These are phyloP conservation scores for Candida frijolesensis DNA, from an alignment of 1,139 yeast genomes.

Conservation along the genomic window DNA sequence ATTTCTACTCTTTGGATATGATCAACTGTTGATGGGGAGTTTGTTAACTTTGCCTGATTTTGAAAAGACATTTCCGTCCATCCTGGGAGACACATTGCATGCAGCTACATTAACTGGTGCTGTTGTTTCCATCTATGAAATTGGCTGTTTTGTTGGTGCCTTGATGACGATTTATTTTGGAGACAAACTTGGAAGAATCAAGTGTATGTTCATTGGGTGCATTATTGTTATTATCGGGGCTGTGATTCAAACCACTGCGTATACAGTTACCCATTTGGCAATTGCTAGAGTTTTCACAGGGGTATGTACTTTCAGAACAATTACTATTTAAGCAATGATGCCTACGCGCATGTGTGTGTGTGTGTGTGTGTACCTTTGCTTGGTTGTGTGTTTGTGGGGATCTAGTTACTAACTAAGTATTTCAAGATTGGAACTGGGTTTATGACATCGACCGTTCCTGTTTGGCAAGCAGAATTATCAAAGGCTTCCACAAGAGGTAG, in stretches of 20 bases:
- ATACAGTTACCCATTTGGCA: constrained; percentile 32
- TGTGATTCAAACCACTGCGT: constrained; percentile 36
- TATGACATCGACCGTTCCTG: constrained; percentile 41
- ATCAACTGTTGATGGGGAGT: constrained; percentile 54
- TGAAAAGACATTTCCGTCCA: constrained; percentile 38
- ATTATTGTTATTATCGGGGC: constrained; percentile 39
- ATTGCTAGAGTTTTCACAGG: constrained; percentile 43
- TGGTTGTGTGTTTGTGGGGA: neutral
- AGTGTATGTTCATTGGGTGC: constrained; percentile 34
- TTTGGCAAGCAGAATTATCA: constrained; percentile 41
- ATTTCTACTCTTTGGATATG: constrained; percentile 45
- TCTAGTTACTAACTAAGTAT: neutral
- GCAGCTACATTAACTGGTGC: constrained; percentile 36
- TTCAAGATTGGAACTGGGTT: constrained; percentile 40
- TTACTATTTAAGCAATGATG: neutral
- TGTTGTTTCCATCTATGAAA: constrained; percentile 38
- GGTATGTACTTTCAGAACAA: neutral
- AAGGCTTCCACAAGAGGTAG: constrained; percentile 38
- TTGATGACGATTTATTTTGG: constrained; percentile 38
- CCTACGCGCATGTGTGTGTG: no score
- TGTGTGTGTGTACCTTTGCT: no score
- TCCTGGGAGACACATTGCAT: constrained; percentile 24
- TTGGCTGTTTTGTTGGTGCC: constrained; percentile 40
- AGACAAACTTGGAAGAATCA: constrained; percentile 36
- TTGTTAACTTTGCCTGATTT: constrained; percentile 43